Evolutionary conservation across 768 basidiomycete genomes (phyloP), one percentile per base, ranked within the genome.

Genomic region (Rhodocollybia butyracea): DNA sequence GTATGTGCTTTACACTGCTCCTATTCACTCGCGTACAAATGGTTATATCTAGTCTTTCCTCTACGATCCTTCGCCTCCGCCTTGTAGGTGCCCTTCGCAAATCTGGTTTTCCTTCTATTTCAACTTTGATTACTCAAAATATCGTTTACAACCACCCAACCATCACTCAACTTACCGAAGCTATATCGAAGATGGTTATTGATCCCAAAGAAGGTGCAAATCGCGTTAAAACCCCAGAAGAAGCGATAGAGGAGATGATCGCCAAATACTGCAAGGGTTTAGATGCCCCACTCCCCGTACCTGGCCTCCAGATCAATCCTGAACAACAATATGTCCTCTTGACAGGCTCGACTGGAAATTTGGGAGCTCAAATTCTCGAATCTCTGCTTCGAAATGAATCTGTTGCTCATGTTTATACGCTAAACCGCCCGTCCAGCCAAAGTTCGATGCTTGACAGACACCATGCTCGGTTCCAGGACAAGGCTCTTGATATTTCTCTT

Each of bases 231-330:
- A 43, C 11, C 15, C 51, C 40, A 8, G 51, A 27, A 13, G 51
- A 70, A 36, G 66, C 59, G 0, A 70, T 80, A 64, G 70, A 79
- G 30, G 69, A 68, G 6, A 77, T 76, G 61, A 76, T 80, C 57
- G 7, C 19, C n/a, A 30, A 41, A 30, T 45, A 31, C 22, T 47
- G 29, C 7, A 17, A 52, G 42, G 51, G 51, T 15, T 42, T 54
- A 2, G 39, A 41, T 32, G 51, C 10, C 15, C 10, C 32, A 24
- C 27, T 45, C 6, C 29, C 24, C 21, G 2, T 11, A 10, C 6
- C 26, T 17, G 32, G 7, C 8, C n/a, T 10, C 4, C 24, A 19
- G 7, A 31, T 26, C 2, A 2, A 31, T 17, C 45, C 51, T 12
- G 60, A 52, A 15, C 63, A 60, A 10, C 27, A 54, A 6, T 27